These are phyloP conservation scores for Candida nanaspora DNA, from an alignment of 805 yeast genomes.

Conservation along the genomic window DNA sequence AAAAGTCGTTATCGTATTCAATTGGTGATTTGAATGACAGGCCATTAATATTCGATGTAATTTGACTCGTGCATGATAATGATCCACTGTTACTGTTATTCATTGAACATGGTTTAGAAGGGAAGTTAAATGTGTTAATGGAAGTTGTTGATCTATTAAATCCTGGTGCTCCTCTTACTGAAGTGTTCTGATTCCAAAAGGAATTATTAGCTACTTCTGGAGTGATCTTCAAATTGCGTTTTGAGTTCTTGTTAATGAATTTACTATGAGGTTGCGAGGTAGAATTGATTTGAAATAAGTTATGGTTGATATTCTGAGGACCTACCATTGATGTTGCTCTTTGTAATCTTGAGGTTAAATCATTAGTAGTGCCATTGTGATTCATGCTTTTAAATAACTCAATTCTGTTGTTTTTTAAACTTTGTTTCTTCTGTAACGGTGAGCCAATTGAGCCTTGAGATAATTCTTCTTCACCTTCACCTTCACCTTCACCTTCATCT, in stretches of 20 bases:
- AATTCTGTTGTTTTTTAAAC: slow-evolving; percentile 5
- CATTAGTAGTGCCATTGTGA: background rate
- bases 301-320: no score
- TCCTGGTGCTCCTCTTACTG: no score
- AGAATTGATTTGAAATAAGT: no score
- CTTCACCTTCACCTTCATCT: background rate
- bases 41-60: slow-evolving; percentile 18
- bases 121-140: background rate
- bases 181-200: no score
- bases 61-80: slow-evolving; percentile 11
- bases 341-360: slow-evolving; percentile 15
- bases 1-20: background rate
- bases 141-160: background rate
- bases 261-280: no score
- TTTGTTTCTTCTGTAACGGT: slow-evolving; percentile 27
- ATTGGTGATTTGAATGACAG: slow-evolving; percentile 9
- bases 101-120: no score
- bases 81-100: background rate
- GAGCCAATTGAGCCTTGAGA: slow-evolving; percentile 25
- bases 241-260: slow-evolving; percentile 1
- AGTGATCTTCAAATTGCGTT: background rate
- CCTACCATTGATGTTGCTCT: slow-evolving; percentile 19
- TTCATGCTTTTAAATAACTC: background rate
- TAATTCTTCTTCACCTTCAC: slow-evolving; percentile 1
- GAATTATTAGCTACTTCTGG: background rate